Percentiles rank a stretch among this genome's conserved stretches.
phyloP scores from a whole-genome alignment of 805 yeast species.

The Yarrowia phangngaensis region DNA sequence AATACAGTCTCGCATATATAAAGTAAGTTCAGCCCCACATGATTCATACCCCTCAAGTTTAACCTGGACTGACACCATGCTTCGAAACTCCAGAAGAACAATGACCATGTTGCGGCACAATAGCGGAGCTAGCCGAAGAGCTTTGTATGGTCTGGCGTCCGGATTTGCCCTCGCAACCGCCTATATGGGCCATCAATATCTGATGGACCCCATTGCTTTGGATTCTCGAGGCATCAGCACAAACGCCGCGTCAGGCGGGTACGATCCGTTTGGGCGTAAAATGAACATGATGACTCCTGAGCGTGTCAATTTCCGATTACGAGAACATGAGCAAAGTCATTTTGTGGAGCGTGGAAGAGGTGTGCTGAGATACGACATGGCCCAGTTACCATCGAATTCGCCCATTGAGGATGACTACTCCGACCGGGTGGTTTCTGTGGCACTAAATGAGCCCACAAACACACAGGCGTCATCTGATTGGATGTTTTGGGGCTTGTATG shows the following conservation, averaged over 20 bases:
- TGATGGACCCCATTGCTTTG: slow-evolving; percentile 23
- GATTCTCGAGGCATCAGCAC: slow-evolving; percentile 15
- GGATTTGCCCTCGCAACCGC: slow-evolving; percentile 17
- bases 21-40: neutral
- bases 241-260: slow-evolving; percentile 14
- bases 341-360: slow-evolving; percentile 81
- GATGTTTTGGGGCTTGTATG: slow-evolving; percentile 93
- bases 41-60: neutral
- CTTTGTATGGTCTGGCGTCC: slow-evolving; percentile 18
- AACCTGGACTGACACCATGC: neutral
- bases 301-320: slow-evolving; percentile 64
- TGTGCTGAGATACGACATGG: slow-evolving; percentile 78
- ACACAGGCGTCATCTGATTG: slow-evolving; percentile 56
- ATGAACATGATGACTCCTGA: slow-evolving; percentile 40
- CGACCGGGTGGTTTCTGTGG: slow-evolving; percentile 69
- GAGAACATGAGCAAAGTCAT: slow-evolving; percentile 76
- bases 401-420: slow-evolving; percentile 94
- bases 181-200: slow-evolving; percentile 22
- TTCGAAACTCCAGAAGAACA: slow-evolving; percentile 11
- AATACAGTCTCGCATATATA: too few relatives aligned
- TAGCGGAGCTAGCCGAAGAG: slow-evolving; percentile 9
- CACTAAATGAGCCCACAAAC: slow-evolving; percentile 46
- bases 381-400: slow-evolving; percentile 84
- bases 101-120: slow-evolving; percentile 11
- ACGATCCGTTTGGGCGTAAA: slow-evolving; percentile 15